A percentile compares a stretch with the other conserved stretches of the same genome.
Conservation (phyloP, 176 grass and related monocot genomes). For the Aegilops bicornis region DNA sequence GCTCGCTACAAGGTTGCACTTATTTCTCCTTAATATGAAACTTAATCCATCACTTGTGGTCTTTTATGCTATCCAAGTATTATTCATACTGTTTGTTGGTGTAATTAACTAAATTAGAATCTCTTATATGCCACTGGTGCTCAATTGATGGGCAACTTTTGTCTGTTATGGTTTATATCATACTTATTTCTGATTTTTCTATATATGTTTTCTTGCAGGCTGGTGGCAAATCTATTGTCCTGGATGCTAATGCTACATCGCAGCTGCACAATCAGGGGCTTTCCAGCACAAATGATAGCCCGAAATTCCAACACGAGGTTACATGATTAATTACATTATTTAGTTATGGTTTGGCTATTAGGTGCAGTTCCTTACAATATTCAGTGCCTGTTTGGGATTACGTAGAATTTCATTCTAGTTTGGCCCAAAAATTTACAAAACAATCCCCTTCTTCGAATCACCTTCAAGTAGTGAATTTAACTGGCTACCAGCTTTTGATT, state of each 20-base stretch:
- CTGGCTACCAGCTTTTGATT: background rate
- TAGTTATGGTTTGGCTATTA: background rate
- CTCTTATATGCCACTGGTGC: background rate
- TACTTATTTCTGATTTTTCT: background rate
- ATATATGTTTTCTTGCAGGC: conserved; percentile 36
- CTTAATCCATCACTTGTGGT: background rate
- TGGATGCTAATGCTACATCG: conserved; percentile 90
- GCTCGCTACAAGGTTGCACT: conserved; percentile 65
- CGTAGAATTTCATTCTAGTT: background rate
- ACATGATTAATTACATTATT: background rate
- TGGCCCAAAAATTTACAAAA: background rate
- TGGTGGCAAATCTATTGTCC: conserved; percentile 60
- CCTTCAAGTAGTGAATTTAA: background rate
- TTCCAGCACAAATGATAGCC: conserved; percentile 76
- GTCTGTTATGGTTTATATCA: background rate
- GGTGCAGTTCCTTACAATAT: background rate
- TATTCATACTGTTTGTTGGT: background rate
- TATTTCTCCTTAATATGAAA: background rate
- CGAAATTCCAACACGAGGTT: conserved; percentile 78
- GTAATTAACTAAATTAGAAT: background rate
- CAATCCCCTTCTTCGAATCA: background rate
- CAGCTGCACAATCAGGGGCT: conserved; percentile 62
- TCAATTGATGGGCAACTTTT: background rate
- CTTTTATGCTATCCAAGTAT: conserved; percentile 1
- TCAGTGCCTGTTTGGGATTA: background rate